Evolutionary conservation across 2,329 filamentous ascomycete species (phyloP).

Genomic region (Simplicillium aogashimaense): DNA sequence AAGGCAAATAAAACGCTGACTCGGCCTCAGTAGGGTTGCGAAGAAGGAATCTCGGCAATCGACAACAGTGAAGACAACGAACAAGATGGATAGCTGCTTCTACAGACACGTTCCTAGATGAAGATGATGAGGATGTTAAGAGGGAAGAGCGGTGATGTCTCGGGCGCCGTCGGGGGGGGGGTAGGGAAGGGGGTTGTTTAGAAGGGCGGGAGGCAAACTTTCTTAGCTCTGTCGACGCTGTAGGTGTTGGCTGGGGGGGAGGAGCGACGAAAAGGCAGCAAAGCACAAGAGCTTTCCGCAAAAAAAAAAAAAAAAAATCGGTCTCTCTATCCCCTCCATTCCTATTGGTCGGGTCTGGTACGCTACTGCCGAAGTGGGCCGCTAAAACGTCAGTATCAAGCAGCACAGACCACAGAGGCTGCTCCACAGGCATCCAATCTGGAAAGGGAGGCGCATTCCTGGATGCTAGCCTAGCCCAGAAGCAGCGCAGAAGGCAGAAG

Average conservation of each 20-base stretch:
- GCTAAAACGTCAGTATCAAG: constrained; percentile 18
- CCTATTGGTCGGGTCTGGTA: constrained; percentile 21
- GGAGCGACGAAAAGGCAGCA: constrained; percentile 1
- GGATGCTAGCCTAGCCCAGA: background rate
- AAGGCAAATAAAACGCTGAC: no score
- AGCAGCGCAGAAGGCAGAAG: background rate
- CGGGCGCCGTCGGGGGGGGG: constrained; percentile 12
- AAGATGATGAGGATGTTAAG: constrained; percentile 5
- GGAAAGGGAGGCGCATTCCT: constrained; percentile 6
- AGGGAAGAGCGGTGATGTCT: constrained; percentile 9
- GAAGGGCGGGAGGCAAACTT: background rate
- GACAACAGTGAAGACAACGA: background rate
- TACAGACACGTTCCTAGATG: no score
- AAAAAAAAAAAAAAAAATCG: background rate
- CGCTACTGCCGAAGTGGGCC: constrained; percentile 23
- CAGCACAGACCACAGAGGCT: constrained; percentile 9
- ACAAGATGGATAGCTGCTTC: no score
- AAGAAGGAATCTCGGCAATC: background rate
- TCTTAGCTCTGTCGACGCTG: constrained; percentile 2
- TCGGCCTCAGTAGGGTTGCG: no score
- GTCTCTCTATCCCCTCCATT: constrained; percentile 16
- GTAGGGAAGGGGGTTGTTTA: constrained; percentile 7
- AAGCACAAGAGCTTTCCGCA: constrained; percentile 20
- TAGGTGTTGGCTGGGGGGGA: constrained; percentile 2
- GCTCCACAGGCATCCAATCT: constrained; percentile 5